Evolutionary conservation across 257 asterid species (phyloP).

Genomic region (Primulina tabacum): DNA sequence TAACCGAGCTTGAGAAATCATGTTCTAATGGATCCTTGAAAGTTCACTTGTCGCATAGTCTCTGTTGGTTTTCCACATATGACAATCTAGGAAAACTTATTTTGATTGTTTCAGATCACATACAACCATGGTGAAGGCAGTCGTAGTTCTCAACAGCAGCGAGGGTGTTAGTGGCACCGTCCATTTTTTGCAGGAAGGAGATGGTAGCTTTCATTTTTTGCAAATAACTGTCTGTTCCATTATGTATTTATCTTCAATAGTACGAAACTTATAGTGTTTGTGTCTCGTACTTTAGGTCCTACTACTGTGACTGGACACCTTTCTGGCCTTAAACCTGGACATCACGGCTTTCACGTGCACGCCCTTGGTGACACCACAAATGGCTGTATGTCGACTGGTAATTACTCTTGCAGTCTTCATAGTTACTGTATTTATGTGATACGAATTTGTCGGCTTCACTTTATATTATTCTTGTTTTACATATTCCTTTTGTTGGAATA

Average conservation of each 20-base stretch:
- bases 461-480: neutral
- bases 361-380: constrained; percentile 99
- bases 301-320: constrained; percentile 78
- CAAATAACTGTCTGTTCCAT: neutral
- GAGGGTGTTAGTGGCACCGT: constrained; percentile 89
- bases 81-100: neutral
- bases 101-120: constrained; percentile 54
- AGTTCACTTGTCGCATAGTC: neutral
- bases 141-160: constrained; percentile 71
- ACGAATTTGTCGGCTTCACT: constrained; percentile 4
- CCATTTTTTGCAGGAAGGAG: constrained; percentile 74
- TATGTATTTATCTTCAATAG: neutral
- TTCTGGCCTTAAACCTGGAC: constrained; percentile 87
- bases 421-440: neutral
- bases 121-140: constrained; percentile 85
- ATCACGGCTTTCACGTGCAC: constrained; percentile 94
- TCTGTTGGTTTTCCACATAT: neutral
- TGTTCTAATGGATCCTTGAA: neutral
- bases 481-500: neutral
- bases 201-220: constrained; percentile 47
- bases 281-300: constrained; percentile 40
- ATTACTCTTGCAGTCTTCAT: constrained; percentile 15
- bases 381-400: constrained; percentile 99
- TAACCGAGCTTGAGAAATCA: neutral
- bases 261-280: constrained; percentile 3